A percentile compares a stretch with the other conserved stretches of the same genome.
Evolutionary conservation across 805 yeast species (phyloP).

Genomic region (Candida dajiaensis): DNA sequence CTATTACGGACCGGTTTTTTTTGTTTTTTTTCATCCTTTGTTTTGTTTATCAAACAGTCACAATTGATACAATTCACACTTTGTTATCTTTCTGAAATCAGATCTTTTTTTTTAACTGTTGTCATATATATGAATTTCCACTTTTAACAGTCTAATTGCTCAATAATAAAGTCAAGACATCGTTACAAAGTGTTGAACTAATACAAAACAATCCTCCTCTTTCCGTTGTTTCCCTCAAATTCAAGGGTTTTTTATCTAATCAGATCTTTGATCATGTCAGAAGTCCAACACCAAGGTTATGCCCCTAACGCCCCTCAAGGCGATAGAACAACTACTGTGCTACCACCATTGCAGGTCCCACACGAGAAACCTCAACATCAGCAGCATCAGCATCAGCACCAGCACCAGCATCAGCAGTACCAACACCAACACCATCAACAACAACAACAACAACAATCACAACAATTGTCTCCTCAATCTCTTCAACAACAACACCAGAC

Average conservation of each 20-base stretch:
- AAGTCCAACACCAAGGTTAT: neutral
- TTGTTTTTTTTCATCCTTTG: no score
- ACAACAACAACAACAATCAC: neutral
- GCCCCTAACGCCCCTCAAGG: neutral
- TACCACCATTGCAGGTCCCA: neutral
- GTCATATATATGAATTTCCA: no score
- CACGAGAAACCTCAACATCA: neutral
- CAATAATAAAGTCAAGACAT: no score
- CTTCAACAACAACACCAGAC: neutral
- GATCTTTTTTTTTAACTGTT: no score
- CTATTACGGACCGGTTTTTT: neutral
- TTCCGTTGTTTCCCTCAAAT: neutral
- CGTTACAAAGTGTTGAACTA: no score
- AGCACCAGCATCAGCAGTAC: neutral
- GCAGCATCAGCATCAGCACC: neutral
- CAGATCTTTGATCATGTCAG: neutral
- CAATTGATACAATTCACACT: no score
- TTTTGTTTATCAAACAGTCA: no score
- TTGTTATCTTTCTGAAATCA: no score
- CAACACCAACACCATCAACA: neutral
- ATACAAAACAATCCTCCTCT: no score
- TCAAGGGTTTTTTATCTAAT: neutral
- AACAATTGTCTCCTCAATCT: neutral
- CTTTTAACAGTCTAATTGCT: no score
- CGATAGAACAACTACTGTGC: neutral